phyloP scores from a whole-genome alignment of 2,329 filamentous ascomycete genomes.

The Cladophialophora yegresii region DNA sequence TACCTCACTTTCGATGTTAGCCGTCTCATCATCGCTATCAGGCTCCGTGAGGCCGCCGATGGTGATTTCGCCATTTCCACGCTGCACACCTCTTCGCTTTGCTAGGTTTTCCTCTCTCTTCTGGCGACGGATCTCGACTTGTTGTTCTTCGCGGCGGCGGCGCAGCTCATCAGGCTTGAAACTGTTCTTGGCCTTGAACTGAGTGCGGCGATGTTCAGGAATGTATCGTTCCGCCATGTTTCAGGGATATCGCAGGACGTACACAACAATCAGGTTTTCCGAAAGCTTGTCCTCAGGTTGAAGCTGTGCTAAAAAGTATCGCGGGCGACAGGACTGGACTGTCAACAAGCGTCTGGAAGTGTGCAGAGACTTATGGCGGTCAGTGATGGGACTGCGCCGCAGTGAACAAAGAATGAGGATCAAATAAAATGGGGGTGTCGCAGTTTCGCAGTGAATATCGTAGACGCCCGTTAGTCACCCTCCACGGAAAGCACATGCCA shows the following conservation, averaged over 20 bases:
- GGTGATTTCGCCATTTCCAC: constrained; percentile 66
- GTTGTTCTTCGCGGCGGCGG: constrained; percentile 96
- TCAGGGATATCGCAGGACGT: constrained; percentile 38
- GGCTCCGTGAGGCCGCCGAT: constrained; percentile 72
- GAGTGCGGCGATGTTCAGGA: constrained; percentile 96
- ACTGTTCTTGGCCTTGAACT: constrained; percentile 99
- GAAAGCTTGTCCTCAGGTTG: constrained; percentile 6
- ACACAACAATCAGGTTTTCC: constrained; percentile 10
- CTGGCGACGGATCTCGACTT: constrained; percentile 97
- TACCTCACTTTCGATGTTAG: constrained; percentile 96
- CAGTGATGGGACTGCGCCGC: constrained; percentile 28
- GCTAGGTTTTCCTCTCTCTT: constrained; percentile 99
- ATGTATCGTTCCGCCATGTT: constrained; percentile 99
- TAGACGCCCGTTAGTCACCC: constrained; percentile 11
- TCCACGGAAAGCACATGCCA: constrained; percentile 20
- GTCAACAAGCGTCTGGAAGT: background rate
- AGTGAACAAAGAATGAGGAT: constrained; percentile 14
- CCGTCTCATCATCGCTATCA: constrained; percentile 92
- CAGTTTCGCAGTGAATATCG: constrained; percentile 14
- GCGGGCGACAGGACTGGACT: background rate
- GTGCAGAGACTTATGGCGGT: constrained; percentile 12
- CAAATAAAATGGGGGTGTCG: constrained; percentile 18
- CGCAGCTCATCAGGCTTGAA: constrained; percentile 99
- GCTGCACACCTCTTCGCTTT: constrained; percentile 92
- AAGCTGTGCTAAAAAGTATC: constrained; percentile 2